A percentile compares a stretch with the other conserved stretches of the same genome.
These are phyloP conservation scores for Rhodotorula babjevae DNA, from an alignment of 768 basidiomycete species.

Conservation along the genomic window DNA sequence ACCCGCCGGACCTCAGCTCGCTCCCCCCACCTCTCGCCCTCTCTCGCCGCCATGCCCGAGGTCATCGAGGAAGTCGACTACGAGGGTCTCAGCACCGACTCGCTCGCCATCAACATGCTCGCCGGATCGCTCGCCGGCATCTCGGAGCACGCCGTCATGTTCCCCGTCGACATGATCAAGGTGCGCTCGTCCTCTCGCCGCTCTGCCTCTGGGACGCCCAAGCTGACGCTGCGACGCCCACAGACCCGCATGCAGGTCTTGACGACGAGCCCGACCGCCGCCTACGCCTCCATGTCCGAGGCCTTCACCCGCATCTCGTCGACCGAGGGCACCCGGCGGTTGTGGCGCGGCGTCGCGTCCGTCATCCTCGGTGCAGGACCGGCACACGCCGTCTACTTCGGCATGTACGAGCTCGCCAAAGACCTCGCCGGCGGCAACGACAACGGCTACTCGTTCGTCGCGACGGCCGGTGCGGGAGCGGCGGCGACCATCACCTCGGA, in stretches of 20 bases:
- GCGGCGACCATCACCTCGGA: slow-evolving; percentile 90
- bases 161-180: slow-evolving; percentile 97
- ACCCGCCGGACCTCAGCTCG: neutral
- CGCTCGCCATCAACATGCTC: slow-evolving; percentile 89
- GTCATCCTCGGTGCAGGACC: slow-evolving; percentile 96
- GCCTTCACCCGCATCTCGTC: slow-evolving; percentile 87
- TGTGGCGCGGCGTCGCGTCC: slow-evolving; percentile 95
- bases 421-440: slow-evolving; percentile 83
- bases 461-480: slow-evolving; percentile 89
- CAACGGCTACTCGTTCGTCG: slow-evolving; percentile 70
- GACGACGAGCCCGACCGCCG: slow-evolving; percentile 72
- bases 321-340: slow-evolving; percentile 80
- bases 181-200: slow-evolving; percentile 51
- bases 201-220: neutral
- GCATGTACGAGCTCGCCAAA: slow-evolving; percentile 88
- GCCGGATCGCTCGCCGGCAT: slow-evolving; percentile 97
- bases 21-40: neutral
- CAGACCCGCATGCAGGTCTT: slow-evolving; percentile 99
- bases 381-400: slow-evolving; percentile 97
- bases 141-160: slow-evolving; percentile 98
- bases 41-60: slow-evolving; percentile 8
- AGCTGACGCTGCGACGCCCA: neutral
- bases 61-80: slow-evolving; percentile 45
- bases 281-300: slow-evolving; percentile 84
- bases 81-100: slow-evolving; percentile 64